Conservation (phyloP, 805 yeast species). For the Lipomyces kockii region DNA sequence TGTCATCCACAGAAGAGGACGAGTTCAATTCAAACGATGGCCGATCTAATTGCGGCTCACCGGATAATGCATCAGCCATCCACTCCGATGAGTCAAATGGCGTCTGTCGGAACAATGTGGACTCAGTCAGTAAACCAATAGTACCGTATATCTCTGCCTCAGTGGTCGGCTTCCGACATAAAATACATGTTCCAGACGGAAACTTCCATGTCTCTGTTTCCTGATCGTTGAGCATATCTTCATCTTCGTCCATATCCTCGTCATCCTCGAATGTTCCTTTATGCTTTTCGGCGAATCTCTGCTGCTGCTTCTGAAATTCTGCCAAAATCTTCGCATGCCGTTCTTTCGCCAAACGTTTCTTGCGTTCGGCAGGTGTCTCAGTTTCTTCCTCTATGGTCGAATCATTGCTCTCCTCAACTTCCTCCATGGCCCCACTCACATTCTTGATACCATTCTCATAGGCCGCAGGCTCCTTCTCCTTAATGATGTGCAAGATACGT, state of each 20-base stretch:
- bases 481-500: conserved; percentile 30
- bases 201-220: conserved; percentile 58
- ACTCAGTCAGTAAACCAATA: conserved; percentile 62
- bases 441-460: conserved; percentile 37
- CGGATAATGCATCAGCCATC: conserved; percentile 56
- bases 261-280: conserved; percentile 48
- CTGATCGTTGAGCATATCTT: conserved; percentile 23
- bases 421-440: conserved; percentile 8
- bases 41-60: conserved; percentile 46
- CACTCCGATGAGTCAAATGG: conserved; percentile 70
- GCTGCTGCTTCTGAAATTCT: conserved; percentile 79
- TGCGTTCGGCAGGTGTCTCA: conserved; percentile 56
- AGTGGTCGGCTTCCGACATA: conserved; percentile 77
- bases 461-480: conserved; percentile 26
- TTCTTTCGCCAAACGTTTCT: conserved; percentile 69
- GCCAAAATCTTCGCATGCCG: conserved; percentile 75
- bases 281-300: conserved; percentile 66
- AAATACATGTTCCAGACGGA: conserved; percentile 75
- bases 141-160: conserved; percentile 74
- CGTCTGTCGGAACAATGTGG: conserved; percentile 64
- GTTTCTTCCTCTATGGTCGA: conserved; percentile 40
- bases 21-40: not conserved
- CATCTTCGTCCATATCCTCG: conserved; percentile 43
- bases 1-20: not conserved
- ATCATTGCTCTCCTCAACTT: conserved; percentile 1